Base-by-base conservation (phyloP, 352 stramenopile species). In the Aphanomyces cochlioides region DNA sequence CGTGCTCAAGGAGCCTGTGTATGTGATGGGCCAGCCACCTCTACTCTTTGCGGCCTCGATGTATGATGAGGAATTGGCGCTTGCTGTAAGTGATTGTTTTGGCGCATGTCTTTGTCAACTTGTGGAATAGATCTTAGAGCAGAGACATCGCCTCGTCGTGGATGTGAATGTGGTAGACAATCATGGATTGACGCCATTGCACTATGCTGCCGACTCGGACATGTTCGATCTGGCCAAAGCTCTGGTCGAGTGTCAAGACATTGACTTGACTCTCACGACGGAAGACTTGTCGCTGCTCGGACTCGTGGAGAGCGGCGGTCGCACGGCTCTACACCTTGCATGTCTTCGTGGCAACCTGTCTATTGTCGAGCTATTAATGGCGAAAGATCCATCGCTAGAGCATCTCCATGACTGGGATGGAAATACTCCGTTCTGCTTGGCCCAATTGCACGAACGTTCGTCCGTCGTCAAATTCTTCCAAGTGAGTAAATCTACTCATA, bases 21-120 rank as follows among this genome's bases (percentile, higher is more conserved):
- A 78, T 12, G 86, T 87, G 34, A 82, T 94, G 80, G 87, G 87
- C 21, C 92, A 95, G 69, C 84, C 84, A 0, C 82, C 84, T 56
- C 76, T 95, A 39, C 73, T 91, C 17, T 95, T 93, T 58, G 84
- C 85, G 40, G 78, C 87, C 6, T 92, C 87, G 48, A 89, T 95
- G 61, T 95, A 95, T 69, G 87, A 95, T 70, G 87, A 95, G 67
- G 81, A 92, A 41, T 76, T 95, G 40, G 81, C 84, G 39, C 54
- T 80, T 38, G 66, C 88, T 40, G 79, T 92, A 72, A 90, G 83
- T 82, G 67, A 67, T 37, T 84, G 83, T 0, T 77, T 3, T 41
- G 6, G 7, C 5, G 39, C 6, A 54, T 67, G 43, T 19, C 43
- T 8, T 36, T 36, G 50, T 19, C 28, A 19, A 58, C 50, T 58